Base-by-base conservation (phyloP, 805 yeast genomes). In the Hanseniaspora jakobsenii region DNA sequence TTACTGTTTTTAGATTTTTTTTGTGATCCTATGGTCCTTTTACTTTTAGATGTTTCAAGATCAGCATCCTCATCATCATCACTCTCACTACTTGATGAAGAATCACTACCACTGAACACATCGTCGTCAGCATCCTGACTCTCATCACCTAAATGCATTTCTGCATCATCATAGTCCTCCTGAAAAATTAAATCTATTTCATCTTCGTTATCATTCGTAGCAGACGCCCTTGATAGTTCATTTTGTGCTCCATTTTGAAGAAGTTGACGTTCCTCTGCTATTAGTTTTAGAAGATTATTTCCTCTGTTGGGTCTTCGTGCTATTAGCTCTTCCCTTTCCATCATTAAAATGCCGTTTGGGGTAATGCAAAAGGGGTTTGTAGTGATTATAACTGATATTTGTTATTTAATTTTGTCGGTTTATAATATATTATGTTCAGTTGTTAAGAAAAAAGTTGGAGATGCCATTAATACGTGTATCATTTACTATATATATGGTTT, bases 281-380 rank as follows among this genome's bases (percentile, higher is more conserved):
- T 64, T 48, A 91, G 69, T 47, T 76, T 75, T 54, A 75, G 74
- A 57, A 91, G 66, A 44, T 91, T 69, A 42, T 83, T 80, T 13
- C 98, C 98, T 1, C 98, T 98, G 63, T 89, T 91, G 35, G 85
- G 61, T 44, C 98, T 74, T 51, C 84, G 69, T 49, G 75, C 65
- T 49, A 96, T 72, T 3, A 94, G 79, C n/a, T 38, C 30, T 13
- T 21, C 32, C 10, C n/a, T 12, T 12, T 19, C 14, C 36, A 32
- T 32, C 23, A 27, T 9, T 22, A n/a, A 12, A 16, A 24, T 31
- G 10, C 6, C 14, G 6, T 29, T 29, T 29, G n/a, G n/a, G n/a
- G n/a, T n/a, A n/a, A n/a, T n/a, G n/a, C n/a, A n/a, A n/a, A n/a
- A n/a, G n/a, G n/a, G n/a, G n/a, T n/a, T n/a, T n/a, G n/a, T n/a